Evolutionary conservation across 441 rosid genomes (phyloP).

Genomic region (Erysimum pusillum): DNA sequence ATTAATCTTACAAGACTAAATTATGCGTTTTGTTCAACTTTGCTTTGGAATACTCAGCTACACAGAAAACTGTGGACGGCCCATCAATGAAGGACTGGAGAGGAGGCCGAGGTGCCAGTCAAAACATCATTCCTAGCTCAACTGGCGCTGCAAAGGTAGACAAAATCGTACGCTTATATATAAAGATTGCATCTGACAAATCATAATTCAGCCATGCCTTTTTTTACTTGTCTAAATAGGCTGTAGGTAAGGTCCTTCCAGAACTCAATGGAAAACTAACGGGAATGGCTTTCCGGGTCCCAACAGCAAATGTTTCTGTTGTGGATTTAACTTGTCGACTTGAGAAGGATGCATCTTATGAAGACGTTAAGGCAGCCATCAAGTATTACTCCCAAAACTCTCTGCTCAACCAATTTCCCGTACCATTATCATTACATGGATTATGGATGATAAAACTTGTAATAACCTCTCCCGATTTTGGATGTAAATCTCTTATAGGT

Average conservation of each 20-base stretch:
- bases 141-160: conserved; percentile 98
- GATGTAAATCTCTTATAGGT: conserved; percentile 48
- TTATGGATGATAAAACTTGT: not conserved
- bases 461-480: not conserved
- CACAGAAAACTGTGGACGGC: conserved; percentile 95
- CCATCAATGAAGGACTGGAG: conserved; percentile 99
- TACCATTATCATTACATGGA: not conserved
- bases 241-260: conserved; percentile 98
- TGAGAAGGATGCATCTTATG: conserved; percentile 87
- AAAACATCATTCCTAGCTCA: conserved; percentile 98
- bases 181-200: not conserved
- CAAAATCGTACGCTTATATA: not conserved
- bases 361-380: conserved; percentile 88
- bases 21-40: conserved; percentile 21
- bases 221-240: conserved; percentile 53
- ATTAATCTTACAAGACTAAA: conserved; percentile 1
- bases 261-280: conserved; percentile 96
- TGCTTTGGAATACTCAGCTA: conserved; percentile 62
- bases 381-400: conserved; percentile 57
- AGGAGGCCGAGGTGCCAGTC: conserved; percentile 97
- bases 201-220: not conserved
- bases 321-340: conserved; percentile 98
- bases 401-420: not conserved
- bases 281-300: conserved; percentile 99
- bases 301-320: conserved; percentile 95